A percentile compares a stretch with the other conserved stretches of the same genome.
phyloP scores from a whole-genome alignment of 2,329 filamentous ascomycete species.

The Rutstroemia sp. region DNA sequence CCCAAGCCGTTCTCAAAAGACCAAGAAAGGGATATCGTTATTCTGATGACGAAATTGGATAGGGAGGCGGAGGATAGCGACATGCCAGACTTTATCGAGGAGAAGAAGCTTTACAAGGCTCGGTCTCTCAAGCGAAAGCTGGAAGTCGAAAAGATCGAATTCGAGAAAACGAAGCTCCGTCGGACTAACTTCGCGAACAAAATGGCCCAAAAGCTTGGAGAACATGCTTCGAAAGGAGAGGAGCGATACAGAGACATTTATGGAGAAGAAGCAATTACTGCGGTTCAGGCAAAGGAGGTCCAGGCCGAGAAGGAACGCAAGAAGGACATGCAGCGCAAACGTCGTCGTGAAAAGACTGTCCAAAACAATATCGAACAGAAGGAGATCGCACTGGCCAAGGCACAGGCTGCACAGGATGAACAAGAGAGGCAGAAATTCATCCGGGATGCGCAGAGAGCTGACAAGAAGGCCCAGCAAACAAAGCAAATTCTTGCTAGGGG shows the following conservation, averaged over 20 bases:
- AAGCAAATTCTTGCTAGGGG: slow-evolving; percentile 82
- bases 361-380: slow-evolving; percentile 88
- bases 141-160: slow-evolving; percentile 57
- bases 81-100: slow-evolving; percentile 40
- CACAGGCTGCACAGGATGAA: slow-evolving; percentile 72
- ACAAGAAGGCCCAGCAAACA: slow-evolving; percentile 88
- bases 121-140: slow-evolving; percentile 59
- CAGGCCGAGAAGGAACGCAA: slow-evolving; percentile 97
- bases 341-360: slow-evolving; percentile 91
- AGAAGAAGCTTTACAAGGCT: slow-evolving; percentile 47
- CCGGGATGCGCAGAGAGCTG: slow-evolving; percentile 79
- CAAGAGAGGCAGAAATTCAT: slow-evolving; percentile 73
- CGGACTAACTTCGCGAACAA: slow-evolving; percentile 50
- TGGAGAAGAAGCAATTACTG: slow-evolving; percentile 72
- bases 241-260: slow-evolving; percentile 69
- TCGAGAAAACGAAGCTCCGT: slow-evolving; percentile 54
- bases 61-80: slow-evolving; percentile 52
- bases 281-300: slow-evolving; percentile 84
- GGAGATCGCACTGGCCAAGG: slow-evolving; percentile 71
- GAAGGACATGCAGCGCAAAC: slow-evolving; percentile 98
- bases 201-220: slow-evolving; percentile 55
- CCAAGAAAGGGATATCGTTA: slow-evolving; percentile 63
- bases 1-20: slow-evolving; percentile 45
- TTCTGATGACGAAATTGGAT: slow-evolving; percentile 53
- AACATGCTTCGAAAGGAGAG: slow-evolving; percentile 64